Evolutionary conservation across 1,139 yeast species (phyloP), one percentile per base, ranked within the genome.

Genomic region (Geotrichum bryndzae): DNA sequence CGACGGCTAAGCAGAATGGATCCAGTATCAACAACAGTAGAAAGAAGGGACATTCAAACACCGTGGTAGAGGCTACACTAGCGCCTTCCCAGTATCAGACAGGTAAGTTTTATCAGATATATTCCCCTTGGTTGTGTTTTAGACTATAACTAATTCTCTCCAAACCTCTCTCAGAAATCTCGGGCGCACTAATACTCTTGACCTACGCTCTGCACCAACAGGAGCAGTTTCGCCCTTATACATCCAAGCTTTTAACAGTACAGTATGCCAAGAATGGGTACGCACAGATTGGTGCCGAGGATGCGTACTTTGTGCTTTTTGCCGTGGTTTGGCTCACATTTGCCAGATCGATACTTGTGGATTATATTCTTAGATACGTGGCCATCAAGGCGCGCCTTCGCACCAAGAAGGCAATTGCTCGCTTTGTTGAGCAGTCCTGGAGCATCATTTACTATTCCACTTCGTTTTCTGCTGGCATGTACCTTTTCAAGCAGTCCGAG

Each of bases 401-500:
- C 11, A 53, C 82, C 1, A 72, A 71, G 18, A 85, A 83, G 69
- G 82, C 86, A 1, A 77, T 79, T 54, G 82, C 82, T 59, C 80
- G 97, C 65, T 90, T 88, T 70, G 88, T 90, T 60, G 97, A 90
- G 75, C 97, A 90, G 76, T 85, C 91, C 63, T 91, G 96, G 96
- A 79, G 84, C 50, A 74, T 84, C 51, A 71, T 83, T 18, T 89
- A 87, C 72, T 89, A 85, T 74, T 67, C 81, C 10, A 68, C 76
- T 22, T 82, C 89, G 15, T 86, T 87, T 73, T 62, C 73, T 1
- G 77, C 76, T 65, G 96, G 96, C 0, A 77, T 82, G 65, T 79
- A 78, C 65, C 77, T 90, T 38, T 85, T 87, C 69, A 75, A 73
- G 65, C 67, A 79, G 57, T 83, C 92, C 2, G 82, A 84, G 1